A percentile compares a stretch with the other conserved stretches of the same genome.
Conservation (phyloP, 495 filamentous ascomycete species). For the Neurospora sp. region DNA sequence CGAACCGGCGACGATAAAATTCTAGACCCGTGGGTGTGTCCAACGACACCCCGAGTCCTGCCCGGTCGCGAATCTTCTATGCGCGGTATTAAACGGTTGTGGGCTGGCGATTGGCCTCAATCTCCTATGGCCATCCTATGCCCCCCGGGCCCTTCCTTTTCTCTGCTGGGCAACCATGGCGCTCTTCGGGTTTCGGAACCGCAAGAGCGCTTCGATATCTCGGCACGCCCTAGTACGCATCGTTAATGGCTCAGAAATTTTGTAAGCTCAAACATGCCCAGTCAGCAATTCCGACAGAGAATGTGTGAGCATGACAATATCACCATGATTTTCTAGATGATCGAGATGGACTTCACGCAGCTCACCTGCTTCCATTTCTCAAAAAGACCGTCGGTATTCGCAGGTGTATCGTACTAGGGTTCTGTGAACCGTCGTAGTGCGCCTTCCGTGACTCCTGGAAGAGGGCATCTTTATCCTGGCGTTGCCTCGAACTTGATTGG, state of each 20-base stretch:
- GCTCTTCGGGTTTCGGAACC: not conserved
- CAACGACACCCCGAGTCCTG: not conserved
- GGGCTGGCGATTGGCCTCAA: not conserved
- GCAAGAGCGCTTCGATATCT: not conserved
- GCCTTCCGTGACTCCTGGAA: not conserved
- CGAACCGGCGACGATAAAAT: not conserved
- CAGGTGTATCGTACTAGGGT: not conserved
- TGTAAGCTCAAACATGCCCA: not conserved
- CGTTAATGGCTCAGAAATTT: not conserved
- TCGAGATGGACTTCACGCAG: not conserved
- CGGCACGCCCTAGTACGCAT: not conserved
- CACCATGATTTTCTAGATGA: not conserved
- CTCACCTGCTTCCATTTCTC: not conserved
- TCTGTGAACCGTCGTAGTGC: not conserved
- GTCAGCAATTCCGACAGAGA: not conserved
- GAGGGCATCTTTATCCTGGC: not conserved
- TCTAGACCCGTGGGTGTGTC: not conserved
- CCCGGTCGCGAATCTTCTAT: not conserved
- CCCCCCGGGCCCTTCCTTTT: not conserved
- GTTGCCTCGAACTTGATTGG: not conserved
- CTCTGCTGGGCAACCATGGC: not conserved
- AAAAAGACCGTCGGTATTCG: not conserved
- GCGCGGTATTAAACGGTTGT: not conserved
- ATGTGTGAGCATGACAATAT: not conserved
- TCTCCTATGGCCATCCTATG: not conserved